Evolutionary conservation across 83 land plant genomes (phyloP), one percentile per base, ranked within the genome.

Genomic region (Picea mariana): DNA sequence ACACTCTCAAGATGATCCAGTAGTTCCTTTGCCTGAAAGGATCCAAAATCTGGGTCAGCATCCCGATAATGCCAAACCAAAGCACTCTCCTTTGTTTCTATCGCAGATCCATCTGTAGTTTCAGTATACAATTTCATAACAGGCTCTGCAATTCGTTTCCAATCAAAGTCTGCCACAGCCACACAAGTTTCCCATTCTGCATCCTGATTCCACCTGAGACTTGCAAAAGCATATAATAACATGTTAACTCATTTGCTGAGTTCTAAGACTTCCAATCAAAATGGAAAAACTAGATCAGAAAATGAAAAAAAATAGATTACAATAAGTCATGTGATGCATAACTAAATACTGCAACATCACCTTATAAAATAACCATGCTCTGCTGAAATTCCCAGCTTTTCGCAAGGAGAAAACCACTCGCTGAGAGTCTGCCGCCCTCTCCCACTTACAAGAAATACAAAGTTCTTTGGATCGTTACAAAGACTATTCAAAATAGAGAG

Each of bases 41-140:
- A 89, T 21, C 94, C 94, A 82, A 92, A 92, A 77, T 90, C 93
- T 61, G 91, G 93, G 60, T 93, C 93, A 31, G 95, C 95, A 83
- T 93, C 91, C 67, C 85, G 88, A 75, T 88, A 84, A 77, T 93
- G 95, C 95, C 95, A 93, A 21, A 93, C 95, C 49, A 93, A 47
- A 27, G 91, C 95, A 82, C 88, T 93, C 81, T 91, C 93, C 81
- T 93, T 93, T 6, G 63, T 23, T 79, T 93, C 95, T 47, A 93
- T 85, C 75, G 24, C 67, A 15, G 95, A 93, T 13, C 95, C 95
- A 87, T 92, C 94, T 0, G 94, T 92, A 67, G 94, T 81, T 72
- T 92, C 94, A 9, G 89, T 90, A 72, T 93, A 93, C 52, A 76
- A 71, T 79, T 58, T 85, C 93, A 93, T 93, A 21, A 93, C 85